Percentiles rank a stretch among this genome's conserved stretches.
Conservation (phyloP, 768 basidiomycete species). For the Lactifluus volemus region DNA sequence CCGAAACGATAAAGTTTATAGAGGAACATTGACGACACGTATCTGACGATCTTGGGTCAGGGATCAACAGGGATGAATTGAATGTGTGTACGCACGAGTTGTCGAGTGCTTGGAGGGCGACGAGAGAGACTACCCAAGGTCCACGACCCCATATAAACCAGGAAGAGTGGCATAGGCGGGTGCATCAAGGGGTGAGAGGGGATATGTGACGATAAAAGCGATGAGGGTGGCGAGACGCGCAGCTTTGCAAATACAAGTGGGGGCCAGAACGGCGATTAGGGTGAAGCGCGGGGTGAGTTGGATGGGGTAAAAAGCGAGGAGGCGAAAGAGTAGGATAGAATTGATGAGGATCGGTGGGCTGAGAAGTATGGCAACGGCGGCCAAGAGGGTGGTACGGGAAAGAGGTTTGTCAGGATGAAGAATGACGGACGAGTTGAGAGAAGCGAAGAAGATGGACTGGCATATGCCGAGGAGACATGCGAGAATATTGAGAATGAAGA, state of each 20-base stretch:
- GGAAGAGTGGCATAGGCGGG: slow-evolving; percentile 1
- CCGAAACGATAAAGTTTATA: slow-evolving; percentile 17
- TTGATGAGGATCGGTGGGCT: slow-evolving; percentile 16
- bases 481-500: slow-evolving; percentile 18
- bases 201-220: slow-evolving; percentile 14
- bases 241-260: slow-evolving; percentile 6
- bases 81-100: slow-evolving; percentile 9
- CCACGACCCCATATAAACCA: slow-evolving; percentile 17
- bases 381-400: background rate
- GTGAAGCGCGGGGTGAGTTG: slow-evolving; percentile 13
- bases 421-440: background rate
- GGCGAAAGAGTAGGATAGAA: slow-evolving; percentile 15
- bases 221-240: slow-evolving; percentile 12
- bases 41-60: slow-evolving; percentile 4
- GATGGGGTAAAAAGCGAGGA: slow-evolving; percentile 18
- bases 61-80: background rate
- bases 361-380: slow-evolving; percentile 5
- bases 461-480: slow-evolving; percentile 17
- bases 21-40: slow-evolving; percentile 15
- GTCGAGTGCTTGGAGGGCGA: slow-evolving; percentile 16
- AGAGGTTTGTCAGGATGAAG: background rate
- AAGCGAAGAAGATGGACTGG: slow-evolving; percentile 8
- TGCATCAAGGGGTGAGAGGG: background rate
- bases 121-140: slow-evolving; percentile 6
- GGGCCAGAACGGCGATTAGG: slow-evolving; percentile 1